A percentile compares a stretch with the other conserved stretches of the same genome.
Conservation (phyloP, 352 stramenopile species). For the Pythium utonaiense region DNA sequence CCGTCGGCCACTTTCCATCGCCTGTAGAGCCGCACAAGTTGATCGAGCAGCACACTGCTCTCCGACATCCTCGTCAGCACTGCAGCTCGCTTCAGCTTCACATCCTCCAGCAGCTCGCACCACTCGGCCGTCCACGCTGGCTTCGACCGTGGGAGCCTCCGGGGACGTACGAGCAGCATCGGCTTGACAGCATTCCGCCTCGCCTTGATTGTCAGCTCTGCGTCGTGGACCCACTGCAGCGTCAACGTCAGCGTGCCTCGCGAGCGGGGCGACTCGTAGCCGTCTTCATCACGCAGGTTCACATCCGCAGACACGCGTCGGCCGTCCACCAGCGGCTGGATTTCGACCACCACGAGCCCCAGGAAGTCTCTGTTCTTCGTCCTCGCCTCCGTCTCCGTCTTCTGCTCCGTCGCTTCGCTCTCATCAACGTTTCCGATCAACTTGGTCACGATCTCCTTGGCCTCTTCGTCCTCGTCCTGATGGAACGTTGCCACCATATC, state of each 20-base stretch:
- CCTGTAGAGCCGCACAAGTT: constrained; percentile 46
- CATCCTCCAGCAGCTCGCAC: not conserved
- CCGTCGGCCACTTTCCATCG: constrained; percentile 39
- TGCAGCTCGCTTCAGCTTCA: not conserved
- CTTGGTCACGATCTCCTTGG: not conserved
- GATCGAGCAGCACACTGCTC: constrained; percentile 32
- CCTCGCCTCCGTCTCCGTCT: not conserved
- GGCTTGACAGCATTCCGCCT: constrained; percentile 20
- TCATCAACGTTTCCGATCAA: not conserved
- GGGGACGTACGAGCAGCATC: constrained; percentile 14
- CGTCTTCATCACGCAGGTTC: constrained; percentile 26
- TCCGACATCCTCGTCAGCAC: constrained; percentile 4
- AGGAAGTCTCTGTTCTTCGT: constrained; percentile 38
- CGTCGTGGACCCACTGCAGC: constrained; percentile 55
- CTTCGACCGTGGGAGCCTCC: constrained; percentile 15
- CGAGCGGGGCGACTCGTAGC: constrained; percentile 23
- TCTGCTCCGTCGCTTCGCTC: constrained; percentile 1
- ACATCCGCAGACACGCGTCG: constrained; percentile 41
- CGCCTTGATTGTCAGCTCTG: not conserved
- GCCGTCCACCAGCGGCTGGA: constrained; percentile 44
- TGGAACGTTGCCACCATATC: constrained; percentile 26
- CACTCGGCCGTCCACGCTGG: not conserved
- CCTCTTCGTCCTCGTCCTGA: constrained; percentile 4
- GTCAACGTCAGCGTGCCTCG: constrained; percentile 44
- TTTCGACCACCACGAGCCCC: constrained; percentile 33